Conservation (phyloP, 2,329 filamentous ascomycete genomes). For the Delphinella strobiligena region DNA sequence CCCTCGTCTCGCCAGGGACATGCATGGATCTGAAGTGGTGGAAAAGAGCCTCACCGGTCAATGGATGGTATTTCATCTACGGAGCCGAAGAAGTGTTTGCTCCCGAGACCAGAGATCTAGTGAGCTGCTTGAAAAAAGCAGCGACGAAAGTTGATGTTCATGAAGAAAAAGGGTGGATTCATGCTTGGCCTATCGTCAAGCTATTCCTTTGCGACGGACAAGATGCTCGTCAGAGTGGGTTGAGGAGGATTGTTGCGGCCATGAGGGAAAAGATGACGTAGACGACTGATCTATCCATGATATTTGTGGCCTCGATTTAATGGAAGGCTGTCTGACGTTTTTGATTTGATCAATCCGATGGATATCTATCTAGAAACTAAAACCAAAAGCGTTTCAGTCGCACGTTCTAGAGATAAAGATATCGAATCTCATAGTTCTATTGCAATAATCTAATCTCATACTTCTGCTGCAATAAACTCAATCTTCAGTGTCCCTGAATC, state of each 20-base stretch:
- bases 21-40: slow-evolving; percentile 56
- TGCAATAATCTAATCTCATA: too few relatives aligned
- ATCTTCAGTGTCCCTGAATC: slow-evolving; percentile 13
- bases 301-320: too few relatives aligned
- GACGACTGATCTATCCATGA: too few relatives aligned
- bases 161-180: slow-evolving; percentile 56
- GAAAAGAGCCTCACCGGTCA: slow-evolving; percentile 51
- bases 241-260: slow-evolving; percentile 31
- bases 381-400: too few relatives aligned
- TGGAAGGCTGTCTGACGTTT: too few relatives aligned
- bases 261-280: slow-evolving; percentile 16
- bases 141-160: slow-evolving; percentile 44
- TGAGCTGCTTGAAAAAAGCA: slow-evolving; percentile 40
- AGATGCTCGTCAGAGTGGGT: slow-evolving; percentile 34
- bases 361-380: too few relatives aligned
- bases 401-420: too few relatives aligned
- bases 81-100: slow-evolving; percentile 69
- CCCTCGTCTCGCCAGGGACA: slow-evolving; percentile 56
- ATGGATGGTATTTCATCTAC: slow-evolving; percentile 59
- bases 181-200: slow-evolving; percentile 69
- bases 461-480: too few relatives aligned
- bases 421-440: too few relatives aligned
- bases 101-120: slow-evolving; percentile 52
- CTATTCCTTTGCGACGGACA: slow-evolving; percentile 41
- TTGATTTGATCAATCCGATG: too few relatives aligned